phyloP scores from a whole-genome alignment of 1,284 basidiomycete species.

The Termitomyces sp. region DNA sequence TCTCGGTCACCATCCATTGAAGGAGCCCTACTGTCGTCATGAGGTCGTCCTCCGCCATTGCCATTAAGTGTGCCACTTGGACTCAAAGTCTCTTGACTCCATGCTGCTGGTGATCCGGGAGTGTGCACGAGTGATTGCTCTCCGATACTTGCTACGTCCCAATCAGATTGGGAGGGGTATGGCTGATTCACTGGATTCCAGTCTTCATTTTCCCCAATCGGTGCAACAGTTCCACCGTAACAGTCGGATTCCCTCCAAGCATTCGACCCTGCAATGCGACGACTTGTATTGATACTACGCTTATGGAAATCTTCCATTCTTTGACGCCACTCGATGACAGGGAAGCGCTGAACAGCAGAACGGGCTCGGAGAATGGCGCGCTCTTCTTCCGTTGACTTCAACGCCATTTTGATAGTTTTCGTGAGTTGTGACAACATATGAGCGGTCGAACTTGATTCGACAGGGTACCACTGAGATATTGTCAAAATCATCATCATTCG shows the following conservation, averaged over 20 bases:
- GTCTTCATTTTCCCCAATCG: slow-evolving; percentile 41
- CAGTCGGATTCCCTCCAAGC: slow-evolving; percentile 78
- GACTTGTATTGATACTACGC: slow-evolving; percentile 73
- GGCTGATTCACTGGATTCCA: slow-evolving; percentile 41
- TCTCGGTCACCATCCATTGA: slow-evolving; percentile 58
- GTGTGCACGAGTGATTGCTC: slow-evolving; percentile 28
- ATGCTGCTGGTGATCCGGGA: slow-evolving; percentile 49
- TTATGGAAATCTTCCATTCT: slow-evolving; percentile 91
- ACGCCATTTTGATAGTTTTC: slow-evolving; percentile 89
- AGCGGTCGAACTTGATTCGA: slow-evolving; percentile 83
- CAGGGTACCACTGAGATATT: slow-evolving; percentile 79
- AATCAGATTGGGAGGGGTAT: slow-evolving; percentile 40
- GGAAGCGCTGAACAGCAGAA: slow-evolving; percentile 91
- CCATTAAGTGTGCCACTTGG: slow-evolving; percentile 30
- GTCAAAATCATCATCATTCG: slow-evolving; percentile 6
- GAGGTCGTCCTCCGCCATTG: slow-evolving; percentile 2
- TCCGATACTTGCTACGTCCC: slow-evolving; percentile 39
- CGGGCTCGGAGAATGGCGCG: slow-evolving; percentile 87
- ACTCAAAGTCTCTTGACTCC: slow-evolving; percentile 53
- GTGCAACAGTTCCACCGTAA: slow-evolving; percentile 43
- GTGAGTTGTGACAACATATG: slow-evolving; percentile 94
- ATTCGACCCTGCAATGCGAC: slow-evolving; percentile 60
- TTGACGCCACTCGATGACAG: slow-evolving; percentile 94
- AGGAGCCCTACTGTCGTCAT: slow-evolving; percentile 30
- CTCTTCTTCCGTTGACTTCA: slow-evolving; percentile 86